phyloP scores from a whole-genome alignment of 2,329 filamentous ascomycete genomes.

The Massarina eburnea region DNA sequence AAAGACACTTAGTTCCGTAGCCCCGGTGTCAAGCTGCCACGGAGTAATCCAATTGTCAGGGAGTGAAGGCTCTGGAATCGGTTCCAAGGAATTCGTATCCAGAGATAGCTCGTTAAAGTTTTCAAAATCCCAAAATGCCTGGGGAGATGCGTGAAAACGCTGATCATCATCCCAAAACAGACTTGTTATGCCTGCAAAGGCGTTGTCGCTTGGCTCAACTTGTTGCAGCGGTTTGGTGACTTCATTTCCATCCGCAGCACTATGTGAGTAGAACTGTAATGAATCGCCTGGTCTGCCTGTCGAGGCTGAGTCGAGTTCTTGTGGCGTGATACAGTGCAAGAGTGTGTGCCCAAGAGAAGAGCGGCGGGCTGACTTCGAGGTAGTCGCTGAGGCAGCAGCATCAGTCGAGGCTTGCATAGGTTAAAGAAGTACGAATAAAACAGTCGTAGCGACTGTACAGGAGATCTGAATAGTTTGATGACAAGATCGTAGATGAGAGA shows the following conservation, averaged over 20 bases:
- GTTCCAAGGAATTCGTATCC: slow-evolving; percentile 2
- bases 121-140: background rate
- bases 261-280: background rate
- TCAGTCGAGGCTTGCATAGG: background rate
- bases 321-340: background rate
- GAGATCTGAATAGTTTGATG: background rate
- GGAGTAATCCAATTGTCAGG: background rate
- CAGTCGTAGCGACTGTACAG: background rate
- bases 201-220: background rate
- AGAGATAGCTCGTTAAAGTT: background rate
- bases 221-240: background rate
- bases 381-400: background rate
- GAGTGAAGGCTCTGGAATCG: background rate
- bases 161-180: slow-evolving; percentile 1
- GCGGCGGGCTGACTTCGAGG: background rate
- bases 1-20: background rate
- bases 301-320: slow-evolving; percentile 1
- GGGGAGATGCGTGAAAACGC: background rate
- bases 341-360: background rate
- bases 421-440: background rate
- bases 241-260: background rate
- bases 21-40: background rate
- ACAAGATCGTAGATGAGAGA: background rate
- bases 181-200: slow-evolving; percentile 1
- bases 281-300: slow-evolving; percentile 1